These are phyloP conservation scores for Phymatotrichopsis omnivora DNA, from an alignment of 2,329 filamentous ascomycete species.

Conservation along the genomic window DNA sequence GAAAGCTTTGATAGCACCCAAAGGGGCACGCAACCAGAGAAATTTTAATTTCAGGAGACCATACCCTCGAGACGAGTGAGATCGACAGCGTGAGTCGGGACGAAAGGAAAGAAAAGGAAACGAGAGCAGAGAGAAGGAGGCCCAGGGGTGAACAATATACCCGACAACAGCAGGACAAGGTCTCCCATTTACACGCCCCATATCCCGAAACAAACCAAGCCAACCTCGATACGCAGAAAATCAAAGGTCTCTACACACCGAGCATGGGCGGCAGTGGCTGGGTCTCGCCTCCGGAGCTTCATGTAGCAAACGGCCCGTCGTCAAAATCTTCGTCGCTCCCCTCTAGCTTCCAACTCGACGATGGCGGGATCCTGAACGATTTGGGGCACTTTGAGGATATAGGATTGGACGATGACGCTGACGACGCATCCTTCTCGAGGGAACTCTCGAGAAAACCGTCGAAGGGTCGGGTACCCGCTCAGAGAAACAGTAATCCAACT, in stretches of 20 bases:
- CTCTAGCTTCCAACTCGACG: constrained; percentile 64
- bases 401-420: constrained; percentile 57
- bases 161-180: no score
- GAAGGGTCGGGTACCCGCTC: constrained; percentile 8
- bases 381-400: constrained; percentile 88
- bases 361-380: constrained; percentile 59
- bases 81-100: constrained; percentile 1
- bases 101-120: constrained; percentile 5
- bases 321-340: constrained; percentile 84
- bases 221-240: no score
- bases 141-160: constrained; percentile 1
- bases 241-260: constrained; percentile 58
- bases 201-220: constrained; percentile 34
- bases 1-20: constrained; percentile 9
- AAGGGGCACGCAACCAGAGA: no score
- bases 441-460: constrained; percentile 4
- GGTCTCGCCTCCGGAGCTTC: constrained; percentile 24
- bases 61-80: no score
- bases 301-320: constrained; percentile 50
- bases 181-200: no score
- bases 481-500: constrained; percentile 11
- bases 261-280: constrained; percentile 33
- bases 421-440: constrained; percentile 1
- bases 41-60: no score
- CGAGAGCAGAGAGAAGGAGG: constrained; percentile 13